Conservation (phyloP, 2,329 filamentous ascomycete genomes). For the Monilinia vaccinii-corymbosi region DNA sequence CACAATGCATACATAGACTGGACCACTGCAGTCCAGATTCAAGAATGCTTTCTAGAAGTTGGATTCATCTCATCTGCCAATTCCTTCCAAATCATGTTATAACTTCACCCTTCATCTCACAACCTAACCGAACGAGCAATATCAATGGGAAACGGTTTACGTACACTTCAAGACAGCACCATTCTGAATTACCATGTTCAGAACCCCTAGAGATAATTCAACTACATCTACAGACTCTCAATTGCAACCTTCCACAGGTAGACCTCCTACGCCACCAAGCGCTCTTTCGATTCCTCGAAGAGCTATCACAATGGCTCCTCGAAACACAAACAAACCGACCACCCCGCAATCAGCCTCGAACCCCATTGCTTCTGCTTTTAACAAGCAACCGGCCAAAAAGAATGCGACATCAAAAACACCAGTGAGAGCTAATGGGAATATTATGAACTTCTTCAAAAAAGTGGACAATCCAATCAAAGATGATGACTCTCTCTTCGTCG, state of each 20-base stretch:
- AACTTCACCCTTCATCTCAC: background rate
- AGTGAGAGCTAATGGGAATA: constrained; percentile 49
- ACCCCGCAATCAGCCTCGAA: constrained; percentile 25
- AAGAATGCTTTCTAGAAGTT: background rate
- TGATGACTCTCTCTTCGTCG: constrained; percentile 45
- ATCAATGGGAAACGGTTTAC: background rate
- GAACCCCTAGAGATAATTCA: constrained; percentile 42
- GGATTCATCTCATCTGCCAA: background rate
- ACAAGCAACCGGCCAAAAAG: constrained; percentile 19
- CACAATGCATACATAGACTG: background rate
- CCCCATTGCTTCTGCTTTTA: constrained; percentile 17
- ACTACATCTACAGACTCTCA: constrained; percentile 28
- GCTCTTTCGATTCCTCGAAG: constrained; percentile 6
- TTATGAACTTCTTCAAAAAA: constrained; percentile 69
- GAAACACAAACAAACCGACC: constrained; percentile 24
- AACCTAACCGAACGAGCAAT: background rate
- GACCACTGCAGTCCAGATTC: background rate
- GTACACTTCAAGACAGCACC: background rate
- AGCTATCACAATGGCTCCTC: constrained; percentile 18
- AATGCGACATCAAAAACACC: constrained; percentile 16
- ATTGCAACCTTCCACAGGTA: constrained; percentile 38
- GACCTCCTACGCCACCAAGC: constrained; percentile 42
- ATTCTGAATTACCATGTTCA: constrained; percentile 37
- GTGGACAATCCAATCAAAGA: constrained; percentile 41
- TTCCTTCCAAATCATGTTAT: background rate